Conservation (phyloP, 1,284 basidiomycete genomes). For the Sanghuangporus sanghuang region DNA sequence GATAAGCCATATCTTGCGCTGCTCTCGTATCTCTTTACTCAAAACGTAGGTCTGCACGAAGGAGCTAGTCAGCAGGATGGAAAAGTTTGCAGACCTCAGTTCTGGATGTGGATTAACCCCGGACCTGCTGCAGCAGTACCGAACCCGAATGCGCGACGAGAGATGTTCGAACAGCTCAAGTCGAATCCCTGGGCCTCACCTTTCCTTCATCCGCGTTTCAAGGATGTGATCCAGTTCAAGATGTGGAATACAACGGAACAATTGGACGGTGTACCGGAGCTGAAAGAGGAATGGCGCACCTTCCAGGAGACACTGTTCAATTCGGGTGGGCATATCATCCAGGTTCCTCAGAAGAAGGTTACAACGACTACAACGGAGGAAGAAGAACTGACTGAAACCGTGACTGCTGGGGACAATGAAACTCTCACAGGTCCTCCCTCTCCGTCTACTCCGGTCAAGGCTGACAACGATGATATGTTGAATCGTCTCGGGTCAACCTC, state of each 20-base stretch:
- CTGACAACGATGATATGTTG: conserved; percentile 54
- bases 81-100: conserved; percentile 62
- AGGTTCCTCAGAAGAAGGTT: conserved; percentile 41
- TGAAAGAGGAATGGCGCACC: conserved; percentile 75
- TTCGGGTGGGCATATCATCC: conserved; percentile 61
- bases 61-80: conserved; percentile 32
- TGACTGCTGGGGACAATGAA: conserved; percentile 17
- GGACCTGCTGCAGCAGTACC: conserved; percentile 68
- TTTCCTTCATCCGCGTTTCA: conserved; percentile 77
- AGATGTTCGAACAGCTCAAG: conserved; percentile 65
- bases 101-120: conserved; percentile 89
- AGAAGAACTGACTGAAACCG: conserved; percentile 20
- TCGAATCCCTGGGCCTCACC: conserved; percentile 82
- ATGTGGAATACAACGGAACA: conserved; percentile 91
- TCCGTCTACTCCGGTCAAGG: conserved; percentile 25
- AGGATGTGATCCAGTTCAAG: conserved; percentile 78
- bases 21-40: conserved; percentile 76
- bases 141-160: conserved; percentile 61
- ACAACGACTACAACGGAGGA: conserved; percentile 22
- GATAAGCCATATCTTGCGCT: conserved; percentile 81
- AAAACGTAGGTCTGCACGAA: conserved; percentile 70
- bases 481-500: conserved; percentile 76
- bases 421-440: conserved; percentile 22
- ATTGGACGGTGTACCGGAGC: conserved; percentile 73
- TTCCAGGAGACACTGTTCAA: conserved; percentile 64